Evolutionary conservation across 257 asterid genomes (phyloP).

Genomic region (Cruciata laevipes): DNA sequence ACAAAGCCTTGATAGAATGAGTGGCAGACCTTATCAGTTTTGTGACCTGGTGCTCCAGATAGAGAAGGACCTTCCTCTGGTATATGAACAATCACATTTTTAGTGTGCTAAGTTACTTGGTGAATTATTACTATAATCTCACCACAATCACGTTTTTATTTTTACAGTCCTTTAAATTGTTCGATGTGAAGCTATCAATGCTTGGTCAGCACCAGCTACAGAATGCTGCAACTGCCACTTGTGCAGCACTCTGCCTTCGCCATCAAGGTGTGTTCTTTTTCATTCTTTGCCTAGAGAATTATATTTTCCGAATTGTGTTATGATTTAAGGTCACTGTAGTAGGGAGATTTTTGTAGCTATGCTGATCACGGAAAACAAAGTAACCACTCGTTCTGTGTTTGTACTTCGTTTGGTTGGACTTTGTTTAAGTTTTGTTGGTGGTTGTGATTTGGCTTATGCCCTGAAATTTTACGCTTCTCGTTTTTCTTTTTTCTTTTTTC

Average conservation of each 20-base stretch:
- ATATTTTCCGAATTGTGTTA: not conserved
- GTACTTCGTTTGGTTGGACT: not conserved
- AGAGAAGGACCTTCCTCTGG: constrained; percentile 60
- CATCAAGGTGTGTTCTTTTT: constrained; percentile 52
- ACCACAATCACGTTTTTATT: not conserved
- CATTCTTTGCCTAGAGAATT: not conserved
- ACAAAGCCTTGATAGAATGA: constrained; percentile 41
- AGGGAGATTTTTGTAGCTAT: not conserved
- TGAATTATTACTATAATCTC: not conserved
- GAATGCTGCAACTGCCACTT: constrained; percentile 86
- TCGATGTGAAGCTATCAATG: constrained; percentile 57
- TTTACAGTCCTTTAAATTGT: constrained; percentile 53
- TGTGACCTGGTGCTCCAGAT: constrained; percentile 63
- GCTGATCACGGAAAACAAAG: not conserved
- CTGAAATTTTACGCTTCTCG: not conserved
- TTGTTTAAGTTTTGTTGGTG: not conserved
- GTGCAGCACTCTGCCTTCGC: constrained; percentile 83
- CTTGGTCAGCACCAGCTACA: constrained; percentile 89
- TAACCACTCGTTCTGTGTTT: not conserved
- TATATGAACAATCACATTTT: constrained; percentile 18
- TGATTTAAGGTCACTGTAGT: not conserved
- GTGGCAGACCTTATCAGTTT: constrained; percentile 49
- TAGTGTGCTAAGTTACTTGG: not conserved
- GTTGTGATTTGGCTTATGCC: not conserved
- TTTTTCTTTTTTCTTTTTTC: no score